phyloP scores from a whole-genome alignment of 345 rosid species.

The Pugionium dolabratum region DNA sequence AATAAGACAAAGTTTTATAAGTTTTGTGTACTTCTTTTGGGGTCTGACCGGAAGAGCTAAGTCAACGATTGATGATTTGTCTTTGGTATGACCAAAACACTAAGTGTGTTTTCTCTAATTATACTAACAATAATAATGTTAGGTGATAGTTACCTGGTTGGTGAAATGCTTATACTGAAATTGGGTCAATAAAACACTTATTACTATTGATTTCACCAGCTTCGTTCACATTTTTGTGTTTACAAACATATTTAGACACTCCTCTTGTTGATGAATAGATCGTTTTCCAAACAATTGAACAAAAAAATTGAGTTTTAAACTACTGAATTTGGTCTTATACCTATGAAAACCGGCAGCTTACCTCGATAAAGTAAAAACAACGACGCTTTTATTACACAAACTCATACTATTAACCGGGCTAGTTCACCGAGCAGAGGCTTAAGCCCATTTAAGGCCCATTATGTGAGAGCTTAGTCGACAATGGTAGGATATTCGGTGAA shows the following conservation, averaged over 20 bases:
- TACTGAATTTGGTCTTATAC: neutral
- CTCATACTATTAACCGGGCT: neutral
- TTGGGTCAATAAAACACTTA: constrained; percentile 27
- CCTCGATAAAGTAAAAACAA: neutral
- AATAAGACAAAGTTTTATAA: neutral
- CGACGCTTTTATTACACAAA: neutral
- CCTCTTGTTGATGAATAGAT: neutral
- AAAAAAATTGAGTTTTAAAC: too few species aligned
- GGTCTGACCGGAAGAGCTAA: neutral
- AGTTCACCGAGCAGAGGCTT: neutral
- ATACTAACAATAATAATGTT: constrained; percentile 31
- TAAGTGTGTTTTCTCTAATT: neutral
- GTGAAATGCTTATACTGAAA: constrained; percentile 18
- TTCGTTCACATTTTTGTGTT: constrained; percentile 21
- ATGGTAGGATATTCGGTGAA: constrained; percentile 31
- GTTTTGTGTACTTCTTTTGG: neutral
- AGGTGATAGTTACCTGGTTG: constrained; percentile 30
- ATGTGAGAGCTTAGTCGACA: constrained; percentile 1
- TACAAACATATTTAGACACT: neutral
- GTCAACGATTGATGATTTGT: constrained; percentile 7
- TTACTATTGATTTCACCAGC: constrained; percentile 28
- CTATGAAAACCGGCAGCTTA: neutral
- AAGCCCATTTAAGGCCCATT: constrained; percentile 28
- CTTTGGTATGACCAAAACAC: constrained; percentile 8
- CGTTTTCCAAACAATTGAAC: neutral